Evolutionary conservation across 306 rosid genomes (phyloP).

Genomic region (Echinosophora koreensis): DNA sequence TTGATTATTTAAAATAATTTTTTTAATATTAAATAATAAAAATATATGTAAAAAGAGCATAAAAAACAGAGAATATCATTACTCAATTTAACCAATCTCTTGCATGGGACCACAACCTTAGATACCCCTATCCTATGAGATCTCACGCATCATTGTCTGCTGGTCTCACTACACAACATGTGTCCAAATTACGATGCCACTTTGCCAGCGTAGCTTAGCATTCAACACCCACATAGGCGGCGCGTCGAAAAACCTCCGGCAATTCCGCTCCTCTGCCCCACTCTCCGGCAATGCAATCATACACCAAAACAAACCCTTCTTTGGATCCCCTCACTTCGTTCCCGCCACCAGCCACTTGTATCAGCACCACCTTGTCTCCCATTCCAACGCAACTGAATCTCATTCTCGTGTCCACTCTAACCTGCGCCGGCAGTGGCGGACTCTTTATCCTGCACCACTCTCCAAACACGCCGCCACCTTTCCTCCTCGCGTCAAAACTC

Average conservation of each 20-base stretch:
- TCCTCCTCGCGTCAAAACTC: slow-evolving; percentile 68
- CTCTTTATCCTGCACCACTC: slow-evolving; percentile 74
- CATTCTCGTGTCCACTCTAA: slow-evolving; percentile 66
- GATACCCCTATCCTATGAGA: slow-evolving; percentile 43
- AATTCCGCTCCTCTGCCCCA: slow-evolving; percentile 65
- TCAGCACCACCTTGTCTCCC: slow-evolving; percentile 65
- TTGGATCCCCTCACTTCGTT: slow-evolving; percentile 55
- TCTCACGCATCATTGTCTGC: slow-evolving; percentile 46
- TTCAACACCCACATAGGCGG: slow-evolving; percentile 73
- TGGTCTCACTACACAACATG: slow-evolving; percentile 37
- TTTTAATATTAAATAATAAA: no score
- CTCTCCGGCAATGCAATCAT: slow-evolving; percentile 56
- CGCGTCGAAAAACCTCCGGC: slow-evolving; percentile 73
- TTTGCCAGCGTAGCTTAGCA: slow-evolving; percentile 40
- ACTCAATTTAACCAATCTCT: not conserved
- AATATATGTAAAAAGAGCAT: no score
- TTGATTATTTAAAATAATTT: no score
- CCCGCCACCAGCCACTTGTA: slow-evolving; percentile 59
- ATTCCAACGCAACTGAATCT: slow-evolving; percentile 72
- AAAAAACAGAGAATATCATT: no score
- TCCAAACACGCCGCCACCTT: slow-evolving; percentile 51
- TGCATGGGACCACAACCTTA: slow-evolving; percentile 37
- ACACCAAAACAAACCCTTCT: slow-evolving; percentile 66
- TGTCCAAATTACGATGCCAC: slow-evolving; percentile 34
- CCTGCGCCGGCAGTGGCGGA: slow-evolving; percentile 66